phyloP scores from a whole-genome alignment of 164 flowering plant species.

The Chimonanthus salicifolius region DNA sequence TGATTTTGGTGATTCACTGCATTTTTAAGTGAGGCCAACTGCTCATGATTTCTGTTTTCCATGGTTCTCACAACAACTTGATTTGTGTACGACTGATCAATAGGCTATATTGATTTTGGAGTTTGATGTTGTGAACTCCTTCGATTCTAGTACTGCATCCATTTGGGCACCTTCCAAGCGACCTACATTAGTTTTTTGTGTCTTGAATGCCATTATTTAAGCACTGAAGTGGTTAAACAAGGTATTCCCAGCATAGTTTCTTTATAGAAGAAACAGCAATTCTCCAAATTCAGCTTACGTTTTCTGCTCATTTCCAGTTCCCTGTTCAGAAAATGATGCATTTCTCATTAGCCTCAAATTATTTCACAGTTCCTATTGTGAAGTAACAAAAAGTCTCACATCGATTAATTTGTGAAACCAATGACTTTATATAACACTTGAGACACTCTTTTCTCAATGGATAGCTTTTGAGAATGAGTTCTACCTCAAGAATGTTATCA shows the following conservation, averaged over 20 bases:
- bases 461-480: neutral
- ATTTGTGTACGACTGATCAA: neutral
- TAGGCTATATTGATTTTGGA: conserved; percentile 4
- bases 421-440: neutral
- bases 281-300: neutral
- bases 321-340: neutral
- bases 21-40: conserved; percentile 16
- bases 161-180: neutral
- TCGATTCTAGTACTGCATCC: neutral
- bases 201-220: conserved; percentile 1
- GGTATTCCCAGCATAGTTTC: neutral
- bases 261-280: neutral
- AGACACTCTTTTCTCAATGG: neutral
- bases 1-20: conserved; percentile 22
- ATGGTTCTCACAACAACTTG: conserved; percentile 2
- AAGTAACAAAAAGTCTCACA: no score
- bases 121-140: conserved; percentile 4
- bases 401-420: no score
- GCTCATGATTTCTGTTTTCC: conserved; percentile 15
- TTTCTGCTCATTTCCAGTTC: neutral
- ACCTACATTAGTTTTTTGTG: neutral
- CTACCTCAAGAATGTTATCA: no score
- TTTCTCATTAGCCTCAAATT: neutral
- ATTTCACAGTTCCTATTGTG: neutral
- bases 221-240: neutral